Conservation (phyloP, 169 alveolate species). For the Eimeria tenella region DNA sequence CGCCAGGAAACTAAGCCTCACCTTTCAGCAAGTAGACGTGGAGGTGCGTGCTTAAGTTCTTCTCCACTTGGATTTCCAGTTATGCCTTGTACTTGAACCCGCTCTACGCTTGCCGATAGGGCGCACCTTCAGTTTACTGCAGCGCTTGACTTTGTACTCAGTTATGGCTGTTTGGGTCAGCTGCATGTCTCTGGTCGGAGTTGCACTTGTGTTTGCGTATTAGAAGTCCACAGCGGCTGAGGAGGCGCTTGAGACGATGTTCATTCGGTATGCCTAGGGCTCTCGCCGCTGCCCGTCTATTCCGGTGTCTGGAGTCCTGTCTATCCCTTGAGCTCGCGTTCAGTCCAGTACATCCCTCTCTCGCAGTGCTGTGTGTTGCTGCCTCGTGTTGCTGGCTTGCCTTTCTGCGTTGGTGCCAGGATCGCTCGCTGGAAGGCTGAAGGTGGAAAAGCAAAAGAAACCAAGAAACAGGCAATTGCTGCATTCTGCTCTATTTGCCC, state of each 20-base stretch:
- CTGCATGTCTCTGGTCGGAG: neutral
- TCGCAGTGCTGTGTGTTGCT: neutral
- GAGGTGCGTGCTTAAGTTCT: conserved; percentile 2
- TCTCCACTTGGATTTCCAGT: neutral
- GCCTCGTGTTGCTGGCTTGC: neutral
- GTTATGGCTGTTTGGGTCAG: neutral
- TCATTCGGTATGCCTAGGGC: conserved; percentile 7
- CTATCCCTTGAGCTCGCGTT: too few relatives aligned
- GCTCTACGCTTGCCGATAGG: too few relatives aligned
- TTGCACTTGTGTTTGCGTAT: neutral
- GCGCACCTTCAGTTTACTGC: neutral
- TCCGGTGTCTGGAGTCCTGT: too few relatives aligned
- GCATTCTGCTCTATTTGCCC: conserved; percentile 61
- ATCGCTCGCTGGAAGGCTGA: conserved; percentile 57
- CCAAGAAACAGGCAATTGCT: conserved; percentile 26
- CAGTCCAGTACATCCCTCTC: too few relatives aligned
- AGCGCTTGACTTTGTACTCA: neutral
- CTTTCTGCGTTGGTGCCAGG: neutral
- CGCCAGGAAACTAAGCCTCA: conserved; percentile 38
- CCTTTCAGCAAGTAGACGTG: conserved; percentile 34
- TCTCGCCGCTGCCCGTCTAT: neutral
- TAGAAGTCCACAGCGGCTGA: conserved; percentile 52
- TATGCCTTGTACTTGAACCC: too few relatives aligned
- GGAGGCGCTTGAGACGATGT: conserved; percentile 36
- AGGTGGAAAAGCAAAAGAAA: conserved; percentile 4